Evolutionary conservation across 371 early-diverging fungal species (phyloP).

Genomic region (Circinella minor): DNA sequence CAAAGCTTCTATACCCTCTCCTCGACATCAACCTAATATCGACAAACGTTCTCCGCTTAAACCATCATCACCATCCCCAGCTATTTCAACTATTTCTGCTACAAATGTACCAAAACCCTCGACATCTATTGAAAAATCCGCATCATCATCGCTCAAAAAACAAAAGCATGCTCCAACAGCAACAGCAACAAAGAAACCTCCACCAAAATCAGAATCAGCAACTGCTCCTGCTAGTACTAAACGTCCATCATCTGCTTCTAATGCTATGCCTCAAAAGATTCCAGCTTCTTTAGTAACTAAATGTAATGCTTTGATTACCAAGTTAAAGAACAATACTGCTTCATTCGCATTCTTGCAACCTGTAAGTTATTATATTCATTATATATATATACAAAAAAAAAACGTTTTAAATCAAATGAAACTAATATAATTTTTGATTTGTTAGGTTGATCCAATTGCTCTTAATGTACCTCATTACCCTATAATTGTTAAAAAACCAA

Average conservation of each 20-base stretch:
- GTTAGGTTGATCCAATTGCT: slow-evolving; percentile 76
- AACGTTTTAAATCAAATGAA: neutral
- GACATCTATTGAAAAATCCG: neutral
- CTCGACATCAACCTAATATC: neutral
- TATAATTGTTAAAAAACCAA: slow-evolving; percentile 84
- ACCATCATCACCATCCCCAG: neutral
- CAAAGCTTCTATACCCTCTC: neutral
- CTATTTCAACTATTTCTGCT: neutral
- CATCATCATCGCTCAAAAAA: neutral
- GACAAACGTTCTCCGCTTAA: neutral
- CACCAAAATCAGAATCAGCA: neutral
- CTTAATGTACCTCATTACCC: slow-evolving; percentile 85
- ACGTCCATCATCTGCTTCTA: slow-evolving; percentile 1
- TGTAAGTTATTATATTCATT: slow-evolving; percentile 66
- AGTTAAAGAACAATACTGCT: slow-evolving; percentile 42
- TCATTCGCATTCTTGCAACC: slow-evolving; percentile 56
- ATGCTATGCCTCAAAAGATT: slow-evolving; percentile 18
- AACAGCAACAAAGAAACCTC: neutral
- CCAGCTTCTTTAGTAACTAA: slow-evolving; percentile 26
- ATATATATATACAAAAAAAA: neutral
- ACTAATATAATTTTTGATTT: neutral
- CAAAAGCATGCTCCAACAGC: neutral
- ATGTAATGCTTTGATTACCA: slow-evolving; percentile 39
- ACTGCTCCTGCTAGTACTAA: neutral
- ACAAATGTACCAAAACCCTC: neutral